Conservation (phyloP, 176 grass and related monocot genomes). For the Zoysia pacifica region DNA sequence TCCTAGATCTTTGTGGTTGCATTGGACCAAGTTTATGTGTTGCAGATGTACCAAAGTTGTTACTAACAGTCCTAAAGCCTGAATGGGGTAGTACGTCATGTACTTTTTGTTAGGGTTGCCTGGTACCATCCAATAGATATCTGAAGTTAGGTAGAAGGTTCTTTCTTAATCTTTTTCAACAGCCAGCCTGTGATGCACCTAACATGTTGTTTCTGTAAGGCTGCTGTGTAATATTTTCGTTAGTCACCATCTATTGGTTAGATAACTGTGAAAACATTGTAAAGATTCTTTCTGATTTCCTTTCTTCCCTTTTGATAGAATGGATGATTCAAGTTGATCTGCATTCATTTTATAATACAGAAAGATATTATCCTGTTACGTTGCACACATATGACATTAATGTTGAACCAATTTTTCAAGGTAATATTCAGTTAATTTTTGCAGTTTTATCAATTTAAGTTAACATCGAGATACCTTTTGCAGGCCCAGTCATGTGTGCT, state of each 20-base stretch:
- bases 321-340: background rate
- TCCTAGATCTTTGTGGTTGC: background rate
- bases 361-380: background rate
- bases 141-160: conserved; percentile 43
- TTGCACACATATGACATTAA: background rate
- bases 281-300: conserved; percentile 17
- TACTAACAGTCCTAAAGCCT: conserved; percentile 31
- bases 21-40: conserved; percentile 28
- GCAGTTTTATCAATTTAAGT: conserved; percentile 14
- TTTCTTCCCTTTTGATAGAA: conserved; percentile 8
- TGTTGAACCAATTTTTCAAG: background rate
- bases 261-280: conserved; percentile 43
- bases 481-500: conserved; percentile 33
- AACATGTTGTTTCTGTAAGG: conserved; percentile 42
- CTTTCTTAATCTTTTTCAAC: conserved; percentile 35
- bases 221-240: conserved; percentile 44
- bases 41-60: conserved; percentile 27
- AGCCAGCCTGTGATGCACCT: conserved; percentile 37
- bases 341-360: background rate
- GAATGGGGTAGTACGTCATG: conserved; percentile 33
- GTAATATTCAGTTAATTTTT: background rate
- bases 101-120: conserved; percentile 37
- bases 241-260: conserved; percentile 40
- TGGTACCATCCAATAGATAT: conserved; percentile 36
- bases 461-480: conserved; percentile 38